Conservation (phyloP, 2,329 filamentous ascomycete species). For the Dendrostoma leiphaemia region DNA sequence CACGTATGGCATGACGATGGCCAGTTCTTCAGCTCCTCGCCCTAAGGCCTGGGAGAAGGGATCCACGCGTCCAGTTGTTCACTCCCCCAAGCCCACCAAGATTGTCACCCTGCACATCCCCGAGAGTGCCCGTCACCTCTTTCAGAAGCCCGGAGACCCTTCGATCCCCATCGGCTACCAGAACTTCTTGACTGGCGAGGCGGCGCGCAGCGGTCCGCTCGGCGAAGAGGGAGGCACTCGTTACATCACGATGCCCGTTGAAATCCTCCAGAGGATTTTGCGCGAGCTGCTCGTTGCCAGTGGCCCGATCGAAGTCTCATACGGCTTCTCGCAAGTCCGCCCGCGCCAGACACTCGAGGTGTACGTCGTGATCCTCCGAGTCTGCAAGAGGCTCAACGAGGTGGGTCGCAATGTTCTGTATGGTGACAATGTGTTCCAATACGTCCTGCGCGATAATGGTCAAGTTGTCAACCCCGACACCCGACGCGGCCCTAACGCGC, state of each 20-base stretch:
- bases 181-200: constrained; percentile 1
- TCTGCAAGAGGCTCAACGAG: constrained; percentile 30
- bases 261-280: constrained; percentile 34
- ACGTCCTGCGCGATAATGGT: constrained; percentile 40
- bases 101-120: not conserved
- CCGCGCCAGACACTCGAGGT: constrained; percentile 29
- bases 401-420: constrained; percentile 44
- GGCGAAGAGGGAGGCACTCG: not conserved
- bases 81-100: not conserved
- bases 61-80: not conserved
- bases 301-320: constrained; percentile 30
- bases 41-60: not conserved
- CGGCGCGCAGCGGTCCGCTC: not conserved
- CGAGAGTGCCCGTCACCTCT: not conserved
- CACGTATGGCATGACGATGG: not conserved
- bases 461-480: not conserved
- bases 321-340: constrained; percentile 31
- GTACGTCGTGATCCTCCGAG: constrained; percentile 35
- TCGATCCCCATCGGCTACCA: not conserved
- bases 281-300: constrained; percentile 28
- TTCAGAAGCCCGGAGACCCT: not conserved
- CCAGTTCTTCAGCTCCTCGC: not conserved
- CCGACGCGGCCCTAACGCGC: constrained; percentile 7
- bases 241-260: constrained; percentile 23
- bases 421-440: constrained; percentile 46